Base-by-base conservation (phyloP, 2,329 filamentous ascomycete genomes). In the Fusarium burgessii region DNA sequence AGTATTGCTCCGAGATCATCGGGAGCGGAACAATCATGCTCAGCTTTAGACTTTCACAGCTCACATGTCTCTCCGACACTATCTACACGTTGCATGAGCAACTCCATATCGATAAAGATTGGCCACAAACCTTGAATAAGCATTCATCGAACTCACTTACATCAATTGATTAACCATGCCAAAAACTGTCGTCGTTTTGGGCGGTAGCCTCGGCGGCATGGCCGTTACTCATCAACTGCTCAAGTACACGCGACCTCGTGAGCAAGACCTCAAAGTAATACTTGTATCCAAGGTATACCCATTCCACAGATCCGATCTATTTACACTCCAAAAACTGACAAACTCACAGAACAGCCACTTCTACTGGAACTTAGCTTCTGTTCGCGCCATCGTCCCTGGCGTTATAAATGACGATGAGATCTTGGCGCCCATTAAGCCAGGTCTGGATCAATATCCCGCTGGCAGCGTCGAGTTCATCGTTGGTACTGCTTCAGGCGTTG, bases 341-440 rank as follows among this genome's bases (percentile, higher is more conserved):
- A 36, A 18, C 11, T 52, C 27, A 35, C 43, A 89, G 85, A 89
- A 84, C 71, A 84, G 81, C 67, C 86, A 89, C 72, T 86, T 89
- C 71, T 89, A 84, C 80, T 89, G 87, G 87, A 89, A 88, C 78
- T 59, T 89, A 8, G 87, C 86, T 29, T 83, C 87, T 2, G 84
- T 88, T 45, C 85, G 88, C 49, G 86, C 85, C 77, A 83, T 89
- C 67, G 78, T 89, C 47, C 86, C 87, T 5, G 84, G 82, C 40
- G 68, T 81, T 51, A 70, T 88, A 74, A 81, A 81, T 40, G 85
- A 88, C 66, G 83, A 86, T 14, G 80, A 88, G 70, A 78, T 88
- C 70, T 82, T 85, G 76, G 80, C 80, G 55, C 82, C 87, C 36
- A 85, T 90, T 58, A 81, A 80, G 59, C 77, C 82, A 2, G 85